Conservation (phyloP, 1,139 yeast genomes). For the Suhomyces anneliseae region DNA sequence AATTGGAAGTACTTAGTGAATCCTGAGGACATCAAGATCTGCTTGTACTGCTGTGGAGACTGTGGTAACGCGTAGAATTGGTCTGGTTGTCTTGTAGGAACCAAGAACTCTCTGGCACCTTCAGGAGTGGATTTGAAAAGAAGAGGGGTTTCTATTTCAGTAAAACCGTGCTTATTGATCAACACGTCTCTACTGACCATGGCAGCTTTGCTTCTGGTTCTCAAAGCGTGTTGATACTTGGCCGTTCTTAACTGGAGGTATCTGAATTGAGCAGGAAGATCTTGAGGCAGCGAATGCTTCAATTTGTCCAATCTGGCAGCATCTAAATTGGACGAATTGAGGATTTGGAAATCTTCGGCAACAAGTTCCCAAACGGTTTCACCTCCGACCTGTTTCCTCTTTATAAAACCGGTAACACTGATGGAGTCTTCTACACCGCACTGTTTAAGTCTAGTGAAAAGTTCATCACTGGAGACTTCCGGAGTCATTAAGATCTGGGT, state of each 20-base stretch:
- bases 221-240: slow-evolving; percentile 57
- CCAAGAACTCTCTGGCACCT: slow-evolving; percentile 94
- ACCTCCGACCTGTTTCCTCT: slow-evolving; percentile 3
- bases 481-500: slow-evolving; percentile 60
- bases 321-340: slow-evolving; percentile 65
- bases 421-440: slow-evolving; percentile 75
- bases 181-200: slow-evolving; percentile 53
- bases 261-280: slow-evolving; percentile 76
- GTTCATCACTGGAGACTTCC: slow-evolving; percentile 38
- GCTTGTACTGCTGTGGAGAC: slow-evolving; percentile 97
- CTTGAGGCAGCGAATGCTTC: slow-evolving; percentile 47
- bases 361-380: slow-evolving; percentile 53
- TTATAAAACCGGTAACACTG: slow-evolving; percentile 58
- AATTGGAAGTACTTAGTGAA: slow-evolving; percentile 82
- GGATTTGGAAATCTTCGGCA: slow-evolving; percentile 49
- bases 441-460: slow-evolving; percentile 45
- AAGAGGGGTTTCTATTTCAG: slow-evolving; percentile 90
- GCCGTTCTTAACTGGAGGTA: slow-evolving; percentile 75
- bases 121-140: slow-evolving; percentile 95
- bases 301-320: slow-evolving; percentile 72
- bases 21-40: slow-evolving; percentile 91
- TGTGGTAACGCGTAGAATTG: slow-evolving; percentile 90
- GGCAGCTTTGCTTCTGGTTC: slow-evolving; percentile 62
- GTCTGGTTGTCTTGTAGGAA: slow-evolving; percentile 72
- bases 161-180: slow-evolving; percentile 49